Evolutionary conservation across 2,329 filamentous ascomycete genomes (phyloP).

Genomic region (Dothistroma septosporum): DNA sequence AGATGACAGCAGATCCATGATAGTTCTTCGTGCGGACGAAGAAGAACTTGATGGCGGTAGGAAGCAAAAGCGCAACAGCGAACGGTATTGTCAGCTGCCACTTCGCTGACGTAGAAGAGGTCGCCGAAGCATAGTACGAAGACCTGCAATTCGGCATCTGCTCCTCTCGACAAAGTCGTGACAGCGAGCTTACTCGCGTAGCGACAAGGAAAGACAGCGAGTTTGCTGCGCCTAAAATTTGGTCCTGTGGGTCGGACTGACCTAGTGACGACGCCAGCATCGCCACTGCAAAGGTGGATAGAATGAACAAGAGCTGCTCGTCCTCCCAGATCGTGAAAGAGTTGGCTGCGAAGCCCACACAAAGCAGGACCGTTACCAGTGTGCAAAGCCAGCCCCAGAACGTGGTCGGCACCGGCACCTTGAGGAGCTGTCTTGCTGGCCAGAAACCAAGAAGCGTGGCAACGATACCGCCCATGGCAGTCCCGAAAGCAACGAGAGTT

Average conservation of each 20-base stretch:
- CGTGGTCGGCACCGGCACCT: slow-evolving; percentile 61
- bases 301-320: slow-evolving; percentile 85
- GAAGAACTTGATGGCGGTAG: slow-evolving; percentile 72
- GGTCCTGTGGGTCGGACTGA: slow-evolving; percentile 62
- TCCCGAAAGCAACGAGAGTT: slow-evolving; percentile 41
- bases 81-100: slow-evolving; percentile 86
- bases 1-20: slow-evolving; percentile 76
- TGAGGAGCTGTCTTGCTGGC: slow-evolving; percentile 41
- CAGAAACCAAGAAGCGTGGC: slow-evolving; percentile 42
- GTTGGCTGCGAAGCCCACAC: slow-evolving; percentile 92
- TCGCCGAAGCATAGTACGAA: slow-evolving; percentile 89
- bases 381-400: slow-evolving; percentile 86
- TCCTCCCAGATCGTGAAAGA: slow-evolving; percentile 99
- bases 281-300: slow-evolving; percentile 79
- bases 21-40: slow-evolving; percentile 80
- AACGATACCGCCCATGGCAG: slow-evolving; percentile 38
- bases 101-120: slow-evolving; percentile 84
- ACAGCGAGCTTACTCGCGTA: slow-evolving; percentile 76
- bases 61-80: slow-evolving; percentile 65
- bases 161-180: slow-evolving; percentile 90
- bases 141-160: slow-evolving; percentile 96
- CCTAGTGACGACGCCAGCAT: slow-evolving; percentile 71
- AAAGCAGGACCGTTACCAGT: slow-evolving; percentile 78
- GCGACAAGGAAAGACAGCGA: slow-evolving; percentile 77
- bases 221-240: slow-evolving; percentile 76